These are phyloP conservation scores for Talaromyces atroroseus DNA, from an alignment of 2,329 filamentous ascomycete species.

Conservation along the genomic window DNA sequence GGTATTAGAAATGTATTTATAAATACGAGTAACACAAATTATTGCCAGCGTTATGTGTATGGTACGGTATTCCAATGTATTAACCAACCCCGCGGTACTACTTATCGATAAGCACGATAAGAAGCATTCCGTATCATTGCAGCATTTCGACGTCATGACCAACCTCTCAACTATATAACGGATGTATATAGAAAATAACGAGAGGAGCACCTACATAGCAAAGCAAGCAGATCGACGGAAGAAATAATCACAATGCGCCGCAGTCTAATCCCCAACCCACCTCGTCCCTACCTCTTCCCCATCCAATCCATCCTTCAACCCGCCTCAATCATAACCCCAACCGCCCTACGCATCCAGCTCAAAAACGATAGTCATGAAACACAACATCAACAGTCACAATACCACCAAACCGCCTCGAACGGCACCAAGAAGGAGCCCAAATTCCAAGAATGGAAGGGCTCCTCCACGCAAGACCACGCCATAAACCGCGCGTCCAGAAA, in stretches of 20 bases:
- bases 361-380: conserved; percentile 11
- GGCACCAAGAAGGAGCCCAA: conserved; percentile 5
- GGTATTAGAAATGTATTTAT: background rate
- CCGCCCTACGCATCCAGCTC: conserved; percentile 15
- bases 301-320: conserved; percentile 18
- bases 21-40: too few species aligned
- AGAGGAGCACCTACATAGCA: too few species aligned
- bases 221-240: background rate
- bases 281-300: conserved; percentile 15
- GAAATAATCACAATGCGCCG: conserved; percentile 9
- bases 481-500: conserved; percentile 24
- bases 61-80: background rate
- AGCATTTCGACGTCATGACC: conserved; percentile 28
- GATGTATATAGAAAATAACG: too few species aligned
- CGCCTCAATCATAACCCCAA: conserved; percentile 13
- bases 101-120: conserved; percentile 27
- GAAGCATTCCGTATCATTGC: conserved; percentile 23
- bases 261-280: conserved; percentile 15
- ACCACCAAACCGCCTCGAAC: background rate
- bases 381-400: background rate
- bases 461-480: conserved; percentile 27
- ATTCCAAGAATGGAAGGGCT: conserved; percentile 31
- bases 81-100: background rate
- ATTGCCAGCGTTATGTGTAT: background rate
- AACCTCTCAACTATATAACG: background rate